Evolutionary conservation across 2,329 filamentous ascomycete genomes (phyloP), one percentile per base, ranked within the genome.

Genomic region (Nigrospora sphaerica): DNA sequence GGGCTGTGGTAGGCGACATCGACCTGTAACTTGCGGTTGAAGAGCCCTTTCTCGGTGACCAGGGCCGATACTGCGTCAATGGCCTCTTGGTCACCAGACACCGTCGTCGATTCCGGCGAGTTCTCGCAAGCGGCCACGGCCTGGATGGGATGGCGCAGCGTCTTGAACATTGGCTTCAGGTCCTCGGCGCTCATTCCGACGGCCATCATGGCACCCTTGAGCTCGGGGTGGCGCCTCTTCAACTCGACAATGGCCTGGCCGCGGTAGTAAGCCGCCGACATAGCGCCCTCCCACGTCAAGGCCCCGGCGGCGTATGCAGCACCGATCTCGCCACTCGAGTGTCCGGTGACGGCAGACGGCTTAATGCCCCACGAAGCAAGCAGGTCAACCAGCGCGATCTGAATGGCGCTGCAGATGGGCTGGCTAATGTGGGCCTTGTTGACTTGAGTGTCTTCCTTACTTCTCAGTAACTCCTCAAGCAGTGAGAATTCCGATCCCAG

Each of bases 191-290:
- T 65, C 1, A 65, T 62, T 3, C 72, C 76, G 2, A 78, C 73
- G 1, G 77, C 77, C 57, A 78, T 65, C 77, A 80, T 80, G 6
- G 66, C 60, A 0, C 76, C 76, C 6, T 62, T 60, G 1, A 71
- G 62, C 1, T 63, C 49, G 0, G 65, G 64, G 47, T 65, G 59
- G 12, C 60, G 62, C 32, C 60, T 38, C 47, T 65, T 70, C 37
- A 73, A 54, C 4, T 62, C 56, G 6, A 64, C 61, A 9, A 69
- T 63, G 13, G 69, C 62, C 34, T 66, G 62, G 3, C 68, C 71
- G 14, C 71, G 63, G 52, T 68, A 65, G 55, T 55, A 55, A 12
- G 54, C 54, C 13, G 50, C 51, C 34, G 53, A 54, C 53, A 56
- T 56, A 19, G 54, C 54, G 28, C 46, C 48, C 28, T 56, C 52